Conservation (phyloP, 345 rosid genomes). For the Arabidopsis arenosa region DNA sequence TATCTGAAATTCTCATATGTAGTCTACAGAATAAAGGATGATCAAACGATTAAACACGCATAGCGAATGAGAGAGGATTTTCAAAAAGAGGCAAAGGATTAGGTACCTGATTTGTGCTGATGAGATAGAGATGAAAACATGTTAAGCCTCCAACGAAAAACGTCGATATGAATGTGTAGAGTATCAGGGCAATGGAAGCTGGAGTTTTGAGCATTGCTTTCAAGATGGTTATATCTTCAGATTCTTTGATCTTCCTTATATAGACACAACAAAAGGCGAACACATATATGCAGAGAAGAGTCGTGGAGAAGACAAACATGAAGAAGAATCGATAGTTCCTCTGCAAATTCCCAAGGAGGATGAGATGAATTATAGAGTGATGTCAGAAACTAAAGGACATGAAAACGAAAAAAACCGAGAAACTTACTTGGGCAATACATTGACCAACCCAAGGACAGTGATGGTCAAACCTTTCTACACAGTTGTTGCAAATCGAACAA, state of each 20-base stretch:
- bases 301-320: conserved; percentile 92
- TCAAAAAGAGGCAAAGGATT: not conserved
- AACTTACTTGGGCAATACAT: conserved; percentile 85
- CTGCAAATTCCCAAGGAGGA: conserved; percentile 50
- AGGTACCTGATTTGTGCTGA: conserved; percentile 77
- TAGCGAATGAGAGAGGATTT: not conserved
- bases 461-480: conserved; percentile 94
- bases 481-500: conserved; percentile 92
- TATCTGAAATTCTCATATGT: conserved; percentile 86
- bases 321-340: conserved; percentile 94
- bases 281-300: conserved; percentile 81
- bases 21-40: conserved; percentile 58
- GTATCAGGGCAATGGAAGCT: conserved; percentile 72
- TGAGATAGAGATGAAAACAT: conserved; percentile 81
- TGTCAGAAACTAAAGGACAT: not conserved
- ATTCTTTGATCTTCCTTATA: conserved; percentile 64
- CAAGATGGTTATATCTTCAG: conserved; percentile 58
- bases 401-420: conserved; percentile 13
- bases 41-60: not conserved
- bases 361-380: conserved; percentile 29
- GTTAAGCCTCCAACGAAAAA: conserved; percentile 98
- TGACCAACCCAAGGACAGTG: conserved; percentile 99
- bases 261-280: conserved; percentile 79
- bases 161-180: conserved; percentile 68
- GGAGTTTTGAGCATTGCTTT: conserved; percentile 73